Percentiles rank a stretch among this genome's conserved stretches.
Evolutionary conservation across 768 basidiomycete genomes (phyloP).

Genomic region (Rhizopogon roseolus): DNA sequence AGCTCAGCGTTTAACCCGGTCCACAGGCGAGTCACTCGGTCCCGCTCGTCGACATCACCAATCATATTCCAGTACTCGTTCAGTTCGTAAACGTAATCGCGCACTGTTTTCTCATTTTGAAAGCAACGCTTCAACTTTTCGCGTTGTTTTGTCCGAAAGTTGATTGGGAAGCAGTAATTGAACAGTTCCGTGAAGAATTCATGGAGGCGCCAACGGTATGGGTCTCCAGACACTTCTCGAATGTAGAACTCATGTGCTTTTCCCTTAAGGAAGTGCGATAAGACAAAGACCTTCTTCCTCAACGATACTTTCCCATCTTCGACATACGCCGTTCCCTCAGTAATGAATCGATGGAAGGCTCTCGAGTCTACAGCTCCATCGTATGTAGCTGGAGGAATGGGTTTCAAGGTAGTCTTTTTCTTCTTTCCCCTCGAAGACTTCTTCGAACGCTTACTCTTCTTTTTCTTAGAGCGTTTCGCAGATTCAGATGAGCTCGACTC

Average conservation of each 20-base stretch:
- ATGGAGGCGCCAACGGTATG: slow-evolving; percentile 20
- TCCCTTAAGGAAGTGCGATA: slow-evolving; percentile 22
- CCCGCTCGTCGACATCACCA: slow-evolving; percentile 12
- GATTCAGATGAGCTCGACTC: too few relatives aligned
- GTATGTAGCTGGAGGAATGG: slow-evolving; percentile 19
- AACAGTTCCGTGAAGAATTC: slow-evolving; percentile 30
- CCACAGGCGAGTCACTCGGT: slow-evolving; percentile 31
- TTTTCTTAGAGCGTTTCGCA: too few relatives aligned
- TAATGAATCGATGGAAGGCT: slow-evolving; percentile 22
- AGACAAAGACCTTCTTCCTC: slow-evolving; percentile 12
- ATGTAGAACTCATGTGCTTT: slow-evolving; percentile 22
- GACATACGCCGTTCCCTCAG: slow-evolving; percentile 18
- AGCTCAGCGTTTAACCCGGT: slow-evolving; percentile 15
- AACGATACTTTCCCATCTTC: slow-evolving; percentile 11
- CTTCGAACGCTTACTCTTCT: background rate
- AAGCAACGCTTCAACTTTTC: too few relatives aligned
- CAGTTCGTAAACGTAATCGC: slow-evolving; percentile 30
- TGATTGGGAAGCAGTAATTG: slow-evolving; percentile 31
- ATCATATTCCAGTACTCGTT: slow-evolving; percentile 18
- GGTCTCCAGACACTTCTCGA: slow-evolving; percentile 18
- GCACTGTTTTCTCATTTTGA: slow-evolving; percentile 17
- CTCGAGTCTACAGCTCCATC: slow-evolving; percentile 19
- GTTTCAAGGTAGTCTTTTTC: slow-evolving; percentile 11
- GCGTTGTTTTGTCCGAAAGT: slow-evolving; percentile 3
- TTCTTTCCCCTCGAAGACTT: background rate